Conservation (phyloP, 192 early-diverging fungal species). For the Cetraspora pellucida region DNA sequence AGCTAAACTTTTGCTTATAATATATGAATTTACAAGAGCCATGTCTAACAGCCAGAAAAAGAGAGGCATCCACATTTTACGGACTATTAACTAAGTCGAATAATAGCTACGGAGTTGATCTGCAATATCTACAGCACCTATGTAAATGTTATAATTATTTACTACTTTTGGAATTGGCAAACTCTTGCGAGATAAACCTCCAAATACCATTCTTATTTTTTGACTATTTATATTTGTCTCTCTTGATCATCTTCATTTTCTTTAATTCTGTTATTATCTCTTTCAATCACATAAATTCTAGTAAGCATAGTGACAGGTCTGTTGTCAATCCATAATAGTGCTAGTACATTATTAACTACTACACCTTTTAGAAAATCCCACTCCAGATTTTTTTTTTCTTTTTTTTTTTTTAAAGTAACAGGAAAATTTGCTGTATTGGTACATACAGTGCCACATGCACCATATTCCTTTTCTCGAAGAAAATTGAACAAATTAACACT, state of each 20-base stretch:
- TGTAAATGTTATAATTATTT: slow-evolving; percentile 36
- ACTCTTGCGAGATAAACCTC: not conserved
- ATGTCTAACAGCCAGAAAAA: too few relatives aligned
- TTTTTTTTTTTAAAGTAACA: slow-evolving; percentile 20
- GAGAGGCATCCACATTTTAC: too few relatives aligned
- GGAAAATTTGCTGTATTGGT: not conserved
- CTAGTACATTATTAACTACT: slow-evolving; percentile 16
- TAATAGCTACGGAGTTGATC: too few relatives aligned
- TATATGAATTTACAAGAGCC: too few relatives aligned
- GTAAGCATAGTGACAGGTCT: not conserved
- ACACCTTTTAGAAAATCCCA: slow-evolving; percentile 25
- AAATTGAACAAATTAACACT: slow-evolving; percentile 34
- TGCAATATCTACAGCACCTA: slow-evolving; percentile 7
- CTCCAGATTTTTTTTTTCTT: slow-evolving; percentile 25
- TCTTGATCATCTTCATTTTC: not conserved
- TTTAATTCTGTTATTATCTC: not conserved
- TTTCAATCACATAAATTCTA: not conserved
- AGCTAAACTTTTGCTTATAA: too few relatives aligned
- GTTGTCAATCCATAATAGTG: not conserved
- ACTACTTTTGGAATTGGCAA: slow-evolving; percentile 33
- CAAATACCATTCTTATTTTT: slow-evolving; percentile 33
- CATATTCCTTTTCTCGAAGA: slow-evolving; percentile 14
- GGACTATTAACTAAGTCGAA: too few relatives aligned
- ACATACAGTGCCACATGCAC: not conserved
- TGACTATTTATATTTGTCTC: slow-evolving; percentile 25